These are phyloP conservation scores for Lachancea cidri DNA, from an alignment of 805 yeast genomes.

Conservation along the genomic window DNA sequence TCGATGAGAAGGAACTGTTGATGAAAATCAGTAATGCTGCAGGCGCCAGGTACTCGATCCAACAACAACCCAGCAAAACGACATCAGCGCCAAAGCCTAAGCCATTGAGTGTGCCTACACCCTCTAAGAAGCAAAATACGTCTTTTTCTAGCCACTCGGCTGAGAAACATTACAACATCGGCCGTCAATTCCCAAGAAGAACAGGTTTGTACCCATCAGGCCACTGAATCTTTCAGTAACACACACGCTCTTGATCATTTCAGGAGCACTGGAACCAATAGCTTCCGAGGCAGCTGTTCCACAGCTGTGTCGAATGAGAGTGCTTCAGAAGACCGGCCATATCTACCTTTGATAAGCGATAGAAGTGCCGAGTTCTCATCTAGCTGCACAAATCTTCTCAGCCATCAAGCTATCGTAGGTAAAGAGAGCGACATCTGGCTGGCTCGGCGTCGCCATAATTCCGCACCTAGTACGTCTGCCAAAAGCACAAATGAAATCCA, in stretches of 20 bases:
- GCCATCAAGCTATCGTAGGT: background rate
- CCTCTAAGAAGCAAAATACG: no score
- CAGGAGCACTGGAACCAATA: no score
- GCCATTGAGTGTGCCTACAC: no score
- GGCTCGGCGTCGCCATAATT: background rate
- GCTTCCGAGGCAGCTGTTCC: no score
- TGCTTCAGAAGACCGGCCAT: no score
- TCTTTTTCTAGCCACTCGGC: conserved; percentile 31
- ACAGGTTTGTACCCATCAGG: no score
- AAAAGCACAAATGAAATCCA: background rate
- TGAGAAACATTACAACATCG: conserved; percentile 33
- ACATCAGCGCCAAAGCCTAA: conserved; percentile 15
- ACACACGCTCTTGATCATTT: no score
- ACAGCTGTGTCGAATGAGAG: no score
- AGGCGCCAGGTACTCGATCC: conserved; percentile 88
- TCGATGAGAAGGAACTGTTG: conserved; percentile 71
- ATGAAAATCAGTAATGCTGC: conserved; percentile 82
- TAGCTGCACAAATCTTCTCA: background rate
- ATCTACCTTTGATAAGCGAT: no score
- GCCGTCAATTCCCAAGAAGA: conserved; percentile 30
- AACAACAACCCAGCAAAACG: conserved; percentile 22
- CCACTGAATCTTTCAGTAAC: no score
- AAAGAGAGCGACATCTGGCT: background rate
- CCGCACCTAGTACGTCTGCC: background rate
- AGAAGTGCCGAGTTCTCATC: background rate